Conservation (phyloP, 768 basidiomycete species). For the Collybiopsis confluens region DNA sequence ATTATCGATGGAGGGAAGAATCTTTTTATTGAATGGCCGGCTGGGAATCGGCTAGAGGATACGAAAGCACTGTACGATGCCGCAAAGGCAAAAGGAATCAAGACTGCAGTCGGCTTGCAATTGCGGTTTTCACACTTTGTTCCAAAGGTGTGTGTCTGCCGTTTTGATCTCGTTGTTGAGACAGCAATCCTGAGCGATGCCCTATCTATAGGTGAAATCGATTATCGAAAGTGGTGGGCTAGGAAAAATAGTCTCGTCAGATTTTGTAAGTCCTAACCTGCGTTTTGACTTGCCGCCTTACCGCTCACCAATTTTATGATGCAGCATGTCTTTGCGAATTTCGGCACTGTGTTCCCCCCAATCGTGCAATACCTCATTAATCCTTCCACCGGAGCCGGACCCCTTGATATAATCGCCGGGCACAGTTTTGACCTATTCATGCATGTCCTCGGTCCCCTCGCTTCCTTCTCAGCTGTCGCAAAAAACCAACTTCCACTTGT, state of each 20-base stretch:
- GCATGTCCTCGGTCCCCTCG: conserved; percentile 26
- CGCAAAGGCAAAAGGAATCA: conserved; percentile 24
- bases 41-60: conserved; percentile 25
- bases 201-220: conserved; percentile 25
- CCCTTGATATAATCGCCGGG: conserved; percentile 22
- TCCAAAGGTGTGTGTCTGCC: conserved; percentile 16
- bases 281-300: too few relatives aligned
- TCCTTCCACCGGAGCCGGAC: conserved; percentile 16
- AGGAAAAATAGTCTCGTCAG: conserved; percentile 25
- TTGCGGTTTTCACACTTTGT: conserved; percentile 22
- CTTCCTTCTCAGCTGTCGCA: conserved; percentile 20
- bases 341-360: too few relatives aligned
- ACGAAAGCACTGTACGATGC: conserved; percentile 27
- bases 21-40: conserved; percentile 38
- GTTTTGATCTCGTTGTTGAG: too few relatives aligned
- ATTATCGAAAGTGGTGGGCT: conserved; percentile 25
- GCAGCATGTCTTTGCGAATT: too few relatives aligned
- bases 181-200: too few relatives aligned
- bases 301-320: too few relatives aligned
- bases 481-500: conserved; percentile 22
- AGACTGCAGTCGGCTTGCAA: conserved; percentile 30
- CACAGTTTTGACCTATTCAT: conserved; percentile 26
- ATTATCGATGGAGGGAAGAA: conserved; percentile 33
- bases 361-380: background rate
- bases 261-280: conserved; percentile 17